Base-by-base conservation (phyloP, 768 basidiomycete species). In the Serendipita indica region DNA sequence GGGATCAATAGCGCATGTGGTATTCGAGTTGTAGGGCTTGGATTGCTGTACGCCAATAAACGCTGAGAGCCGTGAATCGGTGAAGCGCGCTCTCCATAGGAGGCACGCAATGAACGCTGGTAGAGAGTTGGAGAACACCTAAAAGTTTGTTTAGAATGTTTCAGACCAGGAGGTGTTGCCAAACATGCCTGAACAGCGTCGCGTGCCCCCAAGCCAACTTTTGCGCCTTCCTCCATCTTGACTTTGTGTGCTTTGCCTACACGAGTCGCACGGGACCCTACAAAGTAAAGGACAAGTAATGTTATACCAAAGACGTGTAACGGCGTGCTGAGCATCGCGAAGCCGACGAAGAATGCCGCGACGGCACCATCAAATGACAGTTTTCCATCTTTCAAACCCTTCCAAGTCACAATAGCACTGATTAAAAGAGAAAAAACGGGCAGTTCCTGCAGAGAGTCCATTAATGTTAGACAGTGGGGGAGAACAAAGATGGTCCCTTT, bases 221-320 rank as follows among this genome's bases (percentile, higher is more conserved):
- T 52, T 65, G 86, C 81, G 0, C 85, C 88, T 39, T 86, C 86
- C 68, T 93, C 89, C 34, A 92, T 74, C 61, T 73, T 72, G 2
- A 79, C 77, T 68, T 96, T 97, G 57, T 75, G 73, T 56, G 78
- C 72, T 70, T 83, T 91, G 59, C 89, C 84, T 61, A 84, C 86
- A 70, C 90, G 92, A 2, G 93, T 96, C 0, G 91, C 91, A 46
- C 79, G 77, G 61, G 86, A 86, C 3, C 83, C 92, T 0, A 80
- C 65, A 30, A 92, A 71, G 69, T 96, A 93, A 68, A 93, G 87
- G 0, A 78, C 78, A 60, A 90, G 75, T 59, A 92, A 72, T 1
- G 80, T 72, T 10, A 78, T 69, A 14, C 83, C 86, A 65, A 88
- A 83, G 0, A 78, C 76, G 39, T 76, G 74, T 34, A 82, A 73